phyloP scores from a whole-genome alignment of 805 yeast genomes.

The Diddensiella caesifluorescens region DNA sequence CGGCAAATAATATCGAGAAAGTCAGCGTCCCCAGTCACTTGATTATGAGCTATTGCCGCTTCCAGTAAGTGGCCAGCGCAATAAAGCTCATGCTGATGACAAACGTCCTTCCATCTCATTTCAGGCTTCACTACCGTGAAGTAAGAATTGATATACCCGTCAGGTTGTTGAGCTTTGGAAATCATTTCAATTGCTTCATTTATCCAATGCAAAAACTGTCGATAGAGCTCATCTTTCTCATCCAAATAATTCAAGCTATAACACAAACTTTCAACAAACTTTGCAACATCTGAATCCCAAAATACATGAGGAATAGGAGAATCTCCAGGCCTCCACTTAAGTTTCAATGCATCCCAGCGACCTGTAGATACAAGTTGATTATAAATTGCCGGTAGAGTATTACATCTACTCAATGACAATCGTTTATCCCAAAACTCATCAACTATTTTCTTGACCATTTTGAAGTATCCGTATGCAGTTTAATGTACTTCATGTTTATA shows the following conservation, averaged over 20 bases:
- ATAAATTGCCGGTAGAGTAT: slow-evolving; percentile 5
- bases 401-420: not conserved
- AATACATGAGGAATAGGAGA: slow-evolving; percentile 12
- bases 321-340: slow-evolving; percentile 3
- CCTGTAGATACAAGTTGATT: slow-evolving; percentile 3
- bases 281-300: slow-evolving; percentile 31
- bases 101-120: slow-evolving; percentile 15
- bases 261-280: slow-evolving; percentile 25
- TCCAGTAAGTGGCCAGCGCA: slow-evolving; percentile 28
- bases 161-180: slow-evolving; percentile 24
- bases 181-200: slow-evolving; percentile 23
- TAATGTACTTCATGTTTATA: too few relatives aligned
- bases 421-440: slow-evolving; percentile 15
- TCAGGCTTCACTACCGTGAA: slow-evolving; percentile 24
- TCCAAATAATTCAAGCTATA: slow-evolving; percentile 22
- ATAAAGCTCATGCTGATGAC: slow-evolving; percentile 20
- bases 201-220: slow-evolving; percentile 15
- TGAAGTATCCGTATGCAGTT: too few relatives aligned
- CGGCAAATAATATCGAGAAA: slow-evolving; percentile 20
- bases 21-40: slow-evolving; percentile 19
- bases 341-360: slow-evolving; percentile 5
- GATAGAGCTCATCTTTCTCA: not conserved
- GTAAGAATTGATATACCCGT: slow-evolving; percentile 27
- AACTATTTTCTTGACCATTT: not conserved
- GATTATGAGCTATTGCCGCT: slow-evolving; percentile 26